Conservation (phyloP, 352 stramenopile species). For the Elongisporangium anandrum region DNA sequence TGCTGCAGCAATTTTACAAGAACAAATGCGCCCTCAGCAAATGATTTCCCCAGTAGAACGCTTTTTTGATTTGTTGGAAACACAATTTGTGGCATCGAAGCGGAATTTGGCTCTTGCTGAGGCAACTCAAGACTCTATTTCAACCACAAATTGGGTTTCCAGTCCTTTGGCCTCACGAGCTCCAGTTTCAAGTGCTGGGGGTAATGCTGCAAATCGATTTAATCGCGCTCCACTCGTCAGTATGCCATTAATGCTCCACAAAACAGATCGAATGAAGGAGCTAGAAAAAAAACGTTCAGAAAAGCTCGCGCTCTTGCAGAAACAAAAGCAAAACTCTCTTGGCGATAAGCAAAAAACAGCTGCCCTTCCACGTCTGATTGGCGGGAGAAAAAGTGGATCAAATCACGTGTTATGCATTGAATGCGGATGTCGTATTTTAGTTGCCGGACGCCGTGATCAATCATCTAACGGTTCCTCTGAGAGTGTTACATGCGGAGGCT, state of each 20-base stretch:
- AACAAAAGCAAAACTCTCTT: conserved; percentile 53
- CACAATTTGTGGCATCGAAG: conserved; percentile 7
- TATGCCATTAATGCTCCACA: conserved; percentile 23
- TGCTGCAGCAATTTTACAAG: neutral
- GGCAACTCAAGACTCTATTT: neutral
- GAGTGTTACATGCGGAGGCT: conserved; percentile 34
- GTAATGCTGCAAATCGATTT: neutral
- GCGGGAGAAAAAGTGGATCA: conserved; percentile 64
- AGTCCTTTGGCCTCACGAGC: neutral
- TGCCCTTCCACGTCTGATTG: conserved; percentile 60
- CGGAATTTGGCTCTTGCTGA: neutral
- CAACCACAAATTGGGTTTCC: neutral
- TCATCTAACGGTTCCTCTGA: neutral
- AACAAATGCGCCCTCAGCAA: neutral
- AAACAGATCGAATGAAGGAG: conserved; percentile 42
- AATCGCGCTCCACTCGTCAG: neutral
- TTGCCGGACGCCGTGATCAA: conserved; percentile 22
- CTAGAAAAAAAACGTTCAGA: conserved; percentile 59
- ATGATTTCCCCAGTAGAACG: conserved; percentile 2
- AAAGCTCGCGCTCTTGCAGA: conserved; percentile 33
- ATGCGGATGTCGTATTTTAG: conserved; percentile 32
- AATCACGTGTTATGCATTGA: conserved; percentile 52
- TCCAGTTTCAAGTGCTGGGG: neutral
- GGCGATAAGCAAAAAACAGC: conserved; percentile 50
- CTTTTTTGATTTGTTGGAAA: conserved; percentile 10